Evolutionary conservation across 1,284 basidiomycete species (phyloP), one percentile per base, ranked within the genome.

Genomic region (Moniliella sp.): DNA sequence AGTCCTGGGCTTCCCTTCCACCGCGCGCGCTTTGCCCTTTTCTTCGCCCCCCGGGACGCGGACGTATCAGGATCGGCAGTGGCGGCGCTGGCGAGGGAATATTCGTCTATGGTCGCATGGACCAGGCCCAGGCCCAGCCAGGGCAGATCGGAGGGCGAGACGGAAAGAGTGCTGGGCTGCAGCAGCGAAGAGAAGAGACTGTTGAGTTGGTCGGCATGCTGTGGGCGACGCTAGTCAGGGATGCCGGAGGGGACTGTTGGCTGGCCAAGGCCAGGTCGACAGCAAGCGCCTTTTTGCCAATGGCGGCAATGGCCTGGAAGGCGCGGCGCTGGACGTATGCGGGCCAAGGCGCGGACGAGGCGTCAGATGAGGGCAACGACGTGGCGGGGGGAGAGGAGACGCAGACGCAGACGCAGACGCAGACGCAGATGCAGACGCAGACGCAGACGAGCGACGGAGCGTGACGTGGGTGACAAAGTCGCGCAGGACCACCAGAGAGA

Each of bases 391-490:
- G 28, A 28, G 32, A 33, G 16, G n/a, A 33, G 26, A 10, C 16
- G 15, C 12, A 33, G n/a, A n/a, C n/a, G n/a, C n/a, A n/a, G n/a
- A n/a, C n/a, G n/a, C n/a, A n/a, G n/a, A 32, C 31, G 27, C 5
- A 36, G 27, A 7, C 14, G 32, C 18, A 11, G 28, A 9, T 31
- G 28, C 11, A 13, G 11, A 4, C 9, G n/a, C n/a, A n/a, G 4
- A 11, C 1, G 40, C 35, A 15, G 40, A 32, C 12, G 38, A 40
- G 25, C 40, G 37, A 3, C 36, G 34, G 16, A 51, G 35, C 34
- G 39, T 40, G 19, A 49, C 37, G 28, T 42, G 42, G 15, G 43
- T 34, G 8, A 49, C 30, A 27, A 51, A 51, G 27, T 51, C 48
- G 12, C 44, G 36, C 29, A 51, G 27, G 23, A 35, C 28, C 1